phyloP scores from a whole-genome alignment of 2,329 filamentous ascomycete species.

The Fusarium sp. region DNA sequence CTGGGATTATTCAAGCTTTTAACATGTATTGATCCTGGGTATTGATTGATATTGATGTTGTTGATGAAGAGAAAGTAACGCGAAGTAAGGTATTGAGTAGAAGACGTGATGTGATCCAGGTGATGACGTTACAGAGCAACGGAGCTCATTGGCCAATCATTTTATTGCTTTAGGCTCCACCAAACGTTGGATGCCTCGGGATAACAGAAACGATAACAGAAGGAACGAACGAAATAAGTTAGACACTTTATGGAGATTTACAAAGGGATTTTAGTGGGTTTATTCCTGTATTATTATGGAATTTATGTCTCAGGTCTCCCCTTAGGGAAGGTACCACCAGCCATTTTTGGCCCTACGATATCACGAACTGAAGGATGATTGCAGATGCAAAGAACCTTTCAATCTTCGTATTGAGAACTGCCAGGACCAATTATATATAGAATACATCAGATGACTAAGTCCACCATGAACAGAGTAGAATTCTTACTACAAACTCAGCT shows the following conservation, averaged over 20 bases:
- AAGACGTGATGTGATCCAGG: slow-evolving; percentile 40
- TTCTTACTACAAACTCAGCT: neutral
- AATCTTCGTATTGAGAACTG: neutral
- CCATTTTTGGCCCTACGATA: neutral
- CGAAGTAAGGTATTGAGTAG: slow-evolving; percentile 1
- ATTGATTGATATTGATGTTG: slow-evolving; percentile 12
- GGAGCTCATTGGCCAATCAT: slow-evolving; percentile 34
- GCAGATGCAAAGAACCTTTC: neutral
- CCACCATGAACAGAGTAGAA: neutral
- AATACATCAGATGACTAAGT: neutral
- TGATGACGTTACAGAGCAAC: slow-evolving; percentile 40
- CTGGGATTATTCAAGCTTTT: neutral
- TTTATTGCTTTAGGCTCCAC: neutral
- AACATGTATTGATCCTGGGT: slow-evolving; percentile 8
- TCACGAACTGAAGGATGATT: neutral
- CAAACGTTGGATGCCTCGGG: slow-evolving; percentile 2
- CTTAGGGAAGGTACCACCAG: neutral
- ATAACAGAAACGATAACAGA: neutral
- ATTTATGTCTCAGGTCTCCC: neutral
- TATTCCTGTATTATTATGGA: neutral
- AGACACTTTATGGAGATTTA: neutral
- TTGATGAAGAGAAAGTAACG: slow-evolving; percentile 15
- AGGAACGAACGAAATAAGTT: neutral
- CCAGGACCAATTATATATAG: neutral
- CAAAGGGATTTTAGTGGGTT: neutral